Evolutionary conservation across 805 yeast species (phyloP).

Genomic region (Pichia sporocuriosa): DNA sequence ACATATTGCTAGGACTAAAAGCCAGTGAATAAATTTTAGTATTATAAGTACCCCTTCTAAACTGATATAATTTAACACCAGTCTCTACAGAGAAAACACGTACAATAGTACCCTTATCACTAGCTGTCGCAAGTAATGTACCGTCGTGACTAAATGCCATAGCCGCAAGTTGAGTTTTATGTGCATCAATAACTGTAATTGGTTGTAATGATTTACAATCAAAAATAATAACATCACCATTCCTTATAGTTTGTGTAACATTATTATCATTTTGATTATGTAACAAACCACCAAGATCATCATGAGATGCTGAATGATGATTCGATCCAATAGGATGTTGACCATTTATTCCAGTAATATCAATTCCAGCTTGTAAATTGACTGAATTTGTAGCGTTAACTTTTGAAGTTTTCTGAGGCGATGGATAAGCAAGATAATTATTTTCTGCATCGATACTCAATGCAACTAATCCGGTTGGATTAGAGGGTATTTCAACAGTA

Average conservation of each 20-base stretch:
- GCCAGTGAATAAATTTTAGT: slow-evolving; percentile 76
- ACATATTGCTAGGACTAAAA: slow-evolving; percentile 69
- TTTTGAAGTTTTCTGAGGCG: slow-evolving; percentile 53
- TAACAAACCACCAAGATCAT: neutral
- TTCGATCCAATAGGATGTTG: slow-evolving; percentile 11
- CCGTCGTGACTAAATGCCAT: slow-evolving; percentile 73
- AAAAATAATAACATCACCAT: slow-evolving; percentile 77
- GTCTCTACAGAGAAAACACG: slow-evolving; percentile 74
- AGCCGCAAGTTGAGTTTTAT: slow-evolving; percentile 70
- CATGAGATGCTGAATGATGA: slow-evolving; percentile 6
- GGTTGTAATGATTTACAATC: slow-evolving; percentile 76
- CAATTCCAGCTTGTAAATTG: neutral
- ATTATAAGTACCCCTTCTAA: slow-evolving; percentile 84
- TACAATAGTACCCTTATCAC: slow-evolving; percentile 85
- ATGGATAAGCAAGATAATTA: slow-evolving; percentile 64
- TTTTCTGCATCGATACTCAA: slow-evolving; percentile 47
- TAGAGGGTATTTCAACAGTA: slow-evolving; percentile 60
- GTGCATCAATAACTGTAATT: slow-evolving; percentile 82
- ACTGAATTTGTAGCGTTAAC: slow-evolving; percentile 10
- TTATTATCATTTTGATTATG: neutral
- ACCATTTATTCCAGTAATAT: slow-evolving; percentile 9
- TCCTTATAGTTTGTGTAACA: slow-evolving; percentile 22
- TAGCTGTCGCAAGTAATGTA: slow-evolving; percentile 79
- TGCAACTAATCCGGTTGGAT: slow-evolving; percentile 55
- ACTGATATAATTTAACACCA: slow-evolving; percentile 67